phyloP scores from a whole-genome alignment of 306 rosid genomes.

The Inga oerstediana region DNA sequence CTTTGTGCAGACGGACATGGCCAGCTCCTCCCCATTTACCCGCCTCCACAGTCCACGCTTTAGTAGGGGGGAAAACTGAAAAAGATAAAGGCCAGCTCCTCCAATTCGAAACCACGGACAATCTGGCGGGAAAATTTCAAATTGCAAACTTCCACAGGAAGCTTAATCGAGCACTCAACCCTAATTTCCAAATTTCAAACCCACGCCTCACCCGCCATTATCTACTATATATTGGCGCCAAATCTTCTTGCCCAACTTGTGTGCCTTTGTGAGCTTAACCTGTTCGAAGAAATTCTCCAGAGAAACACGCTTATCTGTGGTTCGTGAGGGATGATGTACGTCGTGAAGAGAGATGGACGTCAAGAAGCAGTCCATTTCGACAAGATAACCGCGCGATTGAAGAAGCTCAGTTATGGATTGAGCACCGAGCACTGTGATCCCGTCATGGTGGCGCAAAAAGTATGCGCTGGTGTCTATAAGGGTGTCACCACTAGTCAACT shows the following conservation, averaged over 20 bases:
- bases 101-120: neutral
- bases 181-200: constrained; percentile 26
- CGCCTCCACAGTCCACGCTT: neutral
- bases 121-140: constrained; percentile 35
- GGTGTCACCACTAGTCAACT: constrained; percentile 97
- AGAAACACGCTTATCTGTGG: neutral
- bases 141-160: constrained; percentile 14
- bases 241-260: neutral
- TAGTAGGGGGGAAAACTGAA: neutral
- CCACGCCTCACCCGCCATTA: neutral
- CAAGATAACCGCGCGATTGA: constrained; percentile 88
- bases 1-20: neutral
- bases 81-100: neutral
- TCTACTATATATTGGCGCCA: neutral
- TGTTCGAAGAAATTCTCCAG: constrained; percentile 49
- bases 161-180: neutral
- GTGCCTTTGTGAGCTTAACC: constrained; percentile 34
- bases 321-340: constrained; percentile 54
- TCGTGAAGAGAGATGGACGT: constrained; percentile 87
- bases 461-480: constrained; percentile 82
- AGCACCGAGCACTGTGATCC: constrained; percentile 87
- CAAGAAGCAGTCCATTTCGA: constrained; percentile 82
- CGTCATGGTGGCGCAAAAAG: constrained; percentile 87
- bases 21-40: constrained; percentile 21
- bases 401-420: constrained; percentile 91